Evolutionary conservation across 371 early-diverging fungal genomes (phyloP).

Genomic region (Lichtheimia ornata): DNA sequence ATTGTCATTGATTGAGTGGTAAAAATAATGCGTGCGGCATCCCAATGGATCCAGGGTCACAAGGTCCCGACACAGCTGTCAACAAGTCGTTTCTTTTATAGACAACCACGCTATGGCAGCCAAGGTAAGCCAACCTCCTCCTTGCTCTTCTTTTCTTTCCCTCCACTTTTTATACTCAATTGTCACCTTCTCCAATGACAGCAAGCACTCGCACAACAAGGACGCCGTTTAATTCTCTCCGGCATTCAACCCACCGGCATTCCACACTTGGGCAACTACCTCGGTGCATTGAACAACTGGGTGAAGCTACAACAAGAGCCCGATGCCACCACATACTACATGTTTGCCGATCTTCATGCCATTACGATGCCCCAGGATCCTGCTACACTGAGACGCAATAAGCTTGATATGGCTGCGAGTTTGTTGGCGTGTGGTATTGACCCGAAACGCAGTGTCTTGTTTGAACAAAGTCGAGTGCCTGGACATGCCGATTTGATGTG

Average conservation of each 20-base stretch:
- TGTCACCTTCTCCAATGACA: not conserved
- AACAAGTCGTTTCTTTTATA: too few species aligned
- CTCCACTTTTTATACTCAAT: not conserved
- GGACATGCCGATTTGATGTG: conserved; percentile 86
- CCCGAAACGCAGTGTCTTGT: conserved; percentile 72
- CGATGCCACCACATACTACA: conserved; percentile 59
- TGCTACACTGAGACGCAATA: conserved; percentile 57
- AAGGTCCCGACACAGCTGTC: too few species aligned
- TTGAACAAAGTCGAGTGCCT: conserved; percentile 78
- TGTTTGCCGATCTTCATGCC: conserved; percentile 91
- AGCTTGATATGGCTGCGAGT: conserved; percentile 69
- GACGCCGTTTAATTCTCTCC: conserved; percentile 54
- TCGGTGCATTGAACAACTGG: conserved; percentile 92
- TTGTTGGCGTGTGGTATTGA: conserved; percentile 90
- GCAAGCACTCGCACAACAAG: not conserved
- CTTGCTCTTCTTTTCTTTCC: not conserved
- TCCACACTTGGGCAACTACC: conserved; percentile 94
- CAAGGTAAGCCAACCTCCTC: not conserved
- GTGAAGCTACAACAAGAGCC: conserved; percentile 66
- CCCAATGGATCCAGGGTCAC: too few species aligned
- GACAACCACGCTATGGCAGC: not conserved
- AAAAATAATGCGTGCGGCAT: too few species aligned
- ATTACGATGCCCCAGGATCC: conserved; percentile 86
- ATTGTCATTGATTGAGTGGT: too few species aligned
- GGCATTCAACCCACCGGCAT: conserved; percentile 95